Evolutionary conservation across 2,329 filamentous ascomycete species (phyloP), one percentile per base, ranked within the genome.

Genomic region (Cytospora leucostoma): DNA sequence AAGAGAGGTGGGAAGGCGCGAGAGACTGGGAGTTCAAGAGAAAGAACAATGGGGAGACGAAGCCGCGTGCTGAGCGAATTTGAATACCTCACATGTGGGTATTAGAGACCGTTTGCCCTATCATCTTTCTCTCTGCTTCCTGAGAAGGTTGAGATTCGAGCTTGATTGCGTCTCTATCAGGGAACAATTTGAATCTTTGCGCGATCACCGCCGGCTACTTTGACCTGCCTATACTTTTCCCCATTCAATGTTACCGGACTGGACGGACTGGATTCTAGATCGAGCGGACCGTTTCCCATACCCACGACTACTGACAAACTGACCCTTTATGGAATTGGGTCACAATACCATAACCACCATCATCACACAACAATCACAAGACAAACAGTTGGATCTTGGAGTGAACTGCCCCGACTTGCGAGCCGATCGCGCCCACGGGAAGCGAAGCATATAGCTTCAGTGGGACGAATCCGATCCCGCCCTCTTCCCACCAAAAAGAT

Each of bases 401-500:
- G 60, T 58, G 60, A 51, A 62, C 60, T 59, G 57, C 63, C 59
- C n/a, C n/a, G n/a, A 47, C 44, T 21, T 21, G 60, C 63, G 60
- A 65, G 50, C 60, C 32, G 56, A 53, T 64, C 61, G 62, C 59
- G 64, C 61, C 61, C 61, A 66, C 64, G 57, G 59, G 65, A 62
- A 63, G 59, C 65, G 62, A 60, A 63, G 59, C 65, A 58, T 47
- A 62, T 62, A 61, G 62, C 65, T 65, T 65, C 62, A 59, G 62
- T 53, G 64, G 64, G 61, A 56, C 59, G 53, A 56, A 64, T 11
- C 53, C 59, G 60, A 63, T 65, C 56, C 59, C 59, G 59, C 62
- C 55, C 53, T 61, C 62, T 62, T 35, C 52, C 51, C 47, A 53
- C 61, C 32, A 56, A 34, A 34, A 49, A 52, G 27, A 27, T 27